Evolutionary conservation across 306 rosid genomes (phyloP), one percentile per base, ranked within the genome.

Genomic region (Fragaria iinumae): DNA sequence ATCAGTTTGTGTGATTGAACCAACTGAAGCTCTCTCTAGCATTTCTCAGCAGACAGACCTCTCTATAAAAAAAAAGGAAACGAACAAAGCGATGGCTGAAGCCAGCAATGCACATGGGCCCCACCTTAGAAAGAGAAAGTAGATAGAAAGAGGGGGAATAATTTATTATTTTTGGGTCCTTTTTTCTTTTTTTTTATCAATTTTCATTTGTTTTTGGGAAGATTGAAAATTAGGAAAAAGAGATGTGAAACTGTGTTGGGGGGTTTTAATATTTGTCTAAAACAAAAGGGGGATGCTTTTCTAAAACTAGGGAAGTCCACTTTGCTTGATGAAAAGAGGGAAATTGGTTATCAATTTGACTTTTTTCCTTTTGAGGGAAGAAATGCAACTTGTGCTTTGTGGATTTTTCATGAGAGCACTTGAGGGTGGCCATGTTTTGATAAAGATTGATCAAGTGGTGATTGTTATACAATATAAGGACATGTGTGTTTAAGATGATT

Each of bases 91-190:
- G 80, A 83, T 78, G 87, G 76, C 79, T 75, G 76, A 76, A 72
- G 91, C 87, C 90, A 87, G 88, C 88, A 85, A 79, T 80, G 86
- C 88, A 81, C 77, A 73, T 73, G 50, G 83, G 81, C 76, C 90
- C 90, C 90, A 86, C 87, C 44, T 48, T 44, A 56, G 79, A 83
- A 60, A 74, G 75, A 71, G 57, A 79, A 72, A 67, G 76, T 68
- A 67, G 70, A 87, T 76, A 72, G 82, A 81, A 81, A 81, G 64
- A 56, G 57, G 77, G 29, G 27, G 75, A 63, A 75, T 44, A 67
- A 18, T 59, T 59, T 69, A n/a, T 12, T 18, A 8, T 18, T 68
- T 12, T 27, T 63, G 45, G 21, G 10, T 2, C 49, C 6, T 8
- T 78, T 2, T 32, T 32, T 32, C 2, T 32, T 32, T 32, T 32